phyloP scores from a whole-genome alignment of 495 filamentous ascomycete species.

The Cladorrhinum samala region DNA sequence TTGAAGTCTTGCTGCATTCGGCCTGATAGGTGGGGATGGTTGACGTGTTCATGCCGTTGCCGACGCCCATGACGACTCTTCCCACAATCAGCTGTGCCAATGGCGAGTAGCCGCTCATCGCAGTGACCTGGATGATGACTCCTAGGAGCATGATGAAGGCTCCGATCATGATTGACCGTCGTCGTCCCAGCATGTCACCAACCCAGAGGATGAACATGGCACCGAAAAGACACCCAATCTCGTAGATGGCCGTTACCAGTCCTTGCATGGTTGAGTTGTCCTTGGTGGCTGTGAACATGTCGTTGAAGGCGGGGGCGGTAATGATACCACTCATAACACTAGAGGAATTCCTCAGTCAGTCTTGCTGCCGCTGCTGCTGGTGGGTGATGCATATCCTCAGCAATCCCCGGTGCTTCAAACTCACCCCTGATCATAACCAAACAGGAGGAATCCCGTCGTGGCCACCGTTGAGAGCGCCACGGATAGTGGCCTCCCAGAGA shows the following conservation, averaged over 20 bases:
- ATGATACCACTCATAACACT: conserved; percentile 76
- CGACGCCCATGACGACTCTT: conserved; percentile 65
- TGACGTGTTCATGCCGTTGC: conserved; percentile 72
- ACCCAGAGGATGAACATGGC: conserved; percentile 63
- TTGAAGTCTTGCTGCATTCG: conserved; percentile 66
- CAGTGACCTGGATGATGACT: conserved; percentile 60
- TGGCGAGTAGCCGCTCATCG: conserved; percentile 35
- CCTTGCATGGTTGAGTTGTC: conserved; percentile 69
- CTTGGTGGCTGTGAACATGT: conserved; percentile 60
- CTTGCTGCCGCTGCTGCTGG: too few relatives aligned
- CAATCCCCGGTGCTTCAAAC: not conserved
- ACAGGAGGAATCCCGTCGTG: conserved; percentile 68
- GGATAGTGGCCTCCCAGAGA: conserved; percentile 58
- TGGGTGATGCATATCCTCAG: not conserved
- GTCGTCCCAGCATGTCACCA: conserved; percentile 64
- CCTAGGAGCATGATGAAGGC: conserved; percentile 67
- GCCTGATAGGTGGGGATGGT: conserved; percentile 75
- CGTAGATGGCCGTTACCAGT: conserved; percentile 76
- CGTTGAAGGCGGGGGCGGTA: conserved; percentile 62
- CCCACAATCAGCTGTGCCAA: conserved; percentile 70
- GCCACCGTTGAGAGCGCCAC: conserved; percentile 59
- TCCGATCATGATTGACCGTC: conserved; percentile 50
- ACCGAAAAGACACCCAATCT: conserved; percentile 70
- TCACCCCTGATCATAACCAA: conserved; percentile 61
- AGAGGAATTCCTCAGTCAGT: too few relatives aligned